Evolutionary conservation across 805 yeast genomes (phyloP).

Genomic region (Metschnikowia rubicola): DNA sequence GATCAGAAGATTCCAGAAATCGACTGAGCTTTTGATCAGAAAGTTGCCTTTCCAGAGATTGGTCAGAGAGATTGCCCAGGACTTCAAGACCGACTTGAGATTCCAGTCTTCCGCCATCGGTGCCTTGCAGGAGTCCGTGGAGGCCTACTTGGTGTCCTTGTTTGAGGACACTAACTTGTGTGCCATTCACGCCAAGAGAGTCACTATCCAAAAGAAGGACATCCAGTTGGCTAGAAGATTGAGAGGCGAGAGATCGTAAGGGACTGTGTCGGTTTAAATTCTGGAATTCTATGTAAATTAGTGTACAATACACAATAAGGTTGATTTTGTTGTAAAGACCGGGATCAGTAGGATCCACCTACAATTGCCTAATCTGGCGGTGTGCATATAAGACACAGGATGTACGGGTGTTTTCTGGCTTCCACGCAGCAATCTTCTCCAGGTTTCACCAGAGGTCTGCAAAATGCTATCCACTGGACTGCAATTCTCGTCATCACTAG

Average conservation of each 20-base stretch:
- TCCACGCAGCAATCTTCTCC: conserved; percentile 3
- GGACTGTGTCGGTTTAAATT: conserved; percentile 1
- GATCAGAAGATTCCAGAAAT: conserved; percentile 95
- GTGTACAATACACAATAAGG: conserved; percentile 18
- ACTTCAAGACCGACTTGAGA: conserved; percentile 88
- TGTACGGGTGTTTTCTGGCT: conserved; percentile 1
- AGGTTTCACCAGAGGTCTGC: too few species aligned
- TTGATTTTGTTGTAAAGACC: background rate
- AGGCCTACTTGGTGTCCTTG: conserved; percentile 92
- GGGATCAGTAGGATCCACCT: background rate
- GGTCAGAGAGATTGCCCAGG: conserved; percentile 94
- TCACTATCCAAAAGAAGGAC: conserved; percentile 97
- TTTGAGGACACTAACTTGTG: conserved; percentile 98
- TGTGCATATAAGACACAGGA: background rate
- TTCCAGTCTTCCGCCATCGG: conserved; percentile 97
- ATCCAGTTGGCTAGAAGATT: conserved; percentile 97
- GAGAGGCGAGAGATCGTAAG: conserved; percentile 90
- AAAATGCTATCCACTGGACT: too few species aligned
- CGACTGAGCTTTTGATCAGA: conserved; percentile 91
- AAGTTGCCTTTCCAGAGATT: conserved; percentile 97
- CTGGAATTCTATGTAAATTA: conserved; percentile 15
- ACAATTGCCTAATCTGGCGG: background rate
- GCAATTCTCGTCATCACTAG: too few species aligned
- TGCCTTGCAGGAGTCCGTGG: conserved; percentile 98
- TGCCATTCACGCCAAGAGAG: conserved; percentile 99